Conservation (phyloP, 2,329 filamentous ascomycete genomes). For the Zymoseptoria ardabiliae region DNA sequence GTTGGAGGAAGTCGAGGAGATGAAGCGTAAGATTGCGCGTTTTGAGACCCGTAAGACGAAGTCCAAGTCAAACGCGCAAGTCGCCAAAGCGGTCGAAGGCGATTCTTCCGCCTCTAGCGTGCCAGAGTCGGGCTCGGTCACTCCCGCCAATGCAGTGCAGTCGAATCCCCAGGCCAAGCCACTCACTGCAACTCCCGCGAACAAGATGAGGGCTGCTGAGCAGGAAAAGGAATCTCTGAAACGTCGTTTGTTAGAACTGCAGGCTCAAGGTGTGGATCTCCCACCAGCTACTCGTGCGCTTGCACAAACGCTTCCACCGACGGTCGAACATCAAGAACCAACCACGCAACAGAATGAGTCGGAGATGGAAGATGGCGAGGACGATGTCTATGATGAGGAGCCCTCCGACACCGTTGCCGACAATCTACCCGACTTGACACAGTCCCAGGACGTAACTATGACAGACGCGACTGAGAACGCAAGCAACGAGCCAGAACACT, state of each 20-base stretch:
- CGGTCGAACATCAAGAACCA: neutral
- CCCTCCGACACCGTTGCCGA: neutral
- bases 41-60: neutral
- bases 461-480: neutral
- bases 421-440: neutral
- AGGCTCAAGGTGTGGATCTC: neutral
- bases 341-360: neutral
- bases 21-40: conserved; percentile 15
- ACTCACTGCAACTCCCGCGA: neutral
- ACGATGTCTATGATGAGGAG: conserved; percentile 1
- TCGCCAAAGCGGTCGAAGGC: neutral
- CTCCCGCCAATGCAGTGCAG: neutral
- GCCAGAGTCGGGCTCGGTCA: neutral
- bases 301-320: neutral
- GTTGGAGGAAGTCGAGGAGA: conserved; percentile 19
- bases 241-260: conserved; percentile 5
- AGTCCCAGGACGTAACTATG: neutral
- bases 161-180: neutral
- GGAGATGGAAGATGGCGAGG: conserved; percentile 4
- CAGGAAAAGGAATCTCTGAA: conserved; percentile 10
- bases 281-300: neutral
- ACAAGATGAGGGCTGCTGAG: neutral
- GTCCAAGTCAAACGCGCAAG: neutral
- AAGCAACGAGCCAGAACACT: neutral
- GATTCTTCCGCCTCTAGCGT: neutral